Evolutionary conservation across 257 asterid genomes (phyloP), one percentile per base, ranked within the genome.

Genomic region (Eustoma russellianum): DNA sequence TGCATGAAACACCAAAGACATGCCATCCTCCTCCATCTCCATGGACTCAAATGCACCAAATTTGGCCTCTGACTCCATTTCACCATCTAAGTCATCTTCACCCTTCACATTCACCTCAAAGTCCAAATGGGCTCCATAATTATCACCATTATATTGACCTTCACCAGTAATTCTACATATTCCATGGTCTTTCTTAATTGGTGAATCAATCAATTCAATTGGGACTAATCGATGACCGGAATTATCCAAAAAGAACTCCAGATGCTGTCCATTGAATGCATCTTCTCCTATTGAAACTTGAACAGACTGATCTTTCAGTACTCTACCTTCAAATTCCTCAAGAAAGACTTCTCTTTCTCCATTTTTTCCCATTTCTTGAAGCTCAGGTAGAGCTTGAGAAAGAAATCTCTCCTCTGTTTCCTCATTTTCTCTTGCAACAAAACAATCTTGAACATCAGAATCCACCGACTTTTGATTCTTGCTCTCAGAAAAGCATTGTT

Each of bases 171-270:
- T 59, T 54, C 14, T 11, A 52, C 64, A 70, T 13, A 45, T 56
- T 40, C 44, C 63, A 46, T 56, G 70, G 38, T 70, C 69, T 50
- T 79, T 80, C 16, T 74, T 86, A 8, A 64, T 60, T 61, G 54
- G 54, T 33, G 75, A 83, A 76, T 82, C 96, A 14, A 82, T 53
- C 70, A 82, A 47, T 30, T 85, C 95, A 60, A 80, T 34, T 0
- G 92, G 94, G 60, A 88, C 89, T 62, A 88, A 70, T 30, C 61
- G 71, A 33, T 85, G 73, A 33, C 92, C 89, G 13, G 83, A 73
- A 17, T 55, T 72, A 71, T 88, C 95, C 47, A 88, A 61, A 49
- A 79, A 80, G 66, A 85, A 88, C 35, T 88, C 97, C 73, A 88
- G 75, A 79, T 88, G 95, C 64, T 77, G 91, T 48, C 77, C 82